A percentile compares a stretch with the other conserved stretches of the same genome.
Evolutionary conservation across 2,329 filamentous ascomycete genomes (phyloP).

Genomic region (Aspergillus sp.): DNA sequence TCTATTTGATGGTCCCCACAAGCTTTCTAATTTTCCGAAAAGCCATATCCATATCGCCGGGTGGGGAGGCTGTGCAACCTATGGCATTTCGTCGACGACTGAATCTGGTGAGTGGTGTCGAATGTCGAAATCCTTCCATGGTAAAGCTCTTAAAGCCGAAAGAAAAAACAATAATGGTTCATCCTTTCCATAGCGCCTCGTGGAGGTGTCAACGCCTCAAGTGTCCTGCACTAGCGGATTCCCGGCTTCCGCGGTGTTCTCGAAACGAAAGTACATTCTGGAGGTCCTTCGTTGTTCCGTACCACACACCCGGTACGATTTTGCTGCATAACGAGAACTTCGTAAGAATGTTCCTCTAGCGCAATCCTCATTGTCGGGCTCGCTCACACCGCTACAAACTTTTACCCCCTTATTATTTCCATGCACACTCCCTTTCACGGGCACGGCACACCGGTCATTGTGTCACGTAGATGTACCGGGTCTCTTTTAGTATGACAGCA

Average conservation of each 20-base stretch:
- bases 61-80: neutral
- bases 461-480: neutral
- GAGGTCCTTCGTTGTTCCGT: neutral
- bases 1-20: neutral
- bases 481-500: neutral
- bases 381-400: conserved; percentile 14
- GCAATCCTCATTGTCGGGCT: conserved; percentile 10
- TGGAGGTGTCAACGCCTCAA: neutral
- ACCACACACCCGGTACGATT: conserved; percentile 1
- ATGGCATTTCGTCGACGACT: neutral
- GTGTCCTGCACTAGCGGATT: neutral
- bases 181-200: neutral
- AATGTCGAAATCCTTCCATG: neutral
- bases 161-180: neutral
- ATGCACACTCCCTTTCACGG: conserved; percentile 6
- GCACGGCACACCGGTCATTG: conserved; percentile 3
- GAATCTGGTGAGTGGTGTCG: neutral
- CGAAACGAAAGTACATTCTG: conserved; percentile 4
- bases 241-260: neutral
- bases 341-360: conserved; percentile 3
- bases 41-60: conserved; percentile 6
- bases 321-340: conserved; percentile 3
- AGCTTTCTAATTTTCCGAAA: conserved; percentile 11
- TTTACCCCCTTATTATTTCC: neutral
- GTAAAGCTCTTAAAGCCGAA: neutral